Evolutionary conservation across 805 yeast genomes (phyloP), one percentile per base, ranked within the genome.

Genomic region (Zygoascus ofunaensis): DNA sequence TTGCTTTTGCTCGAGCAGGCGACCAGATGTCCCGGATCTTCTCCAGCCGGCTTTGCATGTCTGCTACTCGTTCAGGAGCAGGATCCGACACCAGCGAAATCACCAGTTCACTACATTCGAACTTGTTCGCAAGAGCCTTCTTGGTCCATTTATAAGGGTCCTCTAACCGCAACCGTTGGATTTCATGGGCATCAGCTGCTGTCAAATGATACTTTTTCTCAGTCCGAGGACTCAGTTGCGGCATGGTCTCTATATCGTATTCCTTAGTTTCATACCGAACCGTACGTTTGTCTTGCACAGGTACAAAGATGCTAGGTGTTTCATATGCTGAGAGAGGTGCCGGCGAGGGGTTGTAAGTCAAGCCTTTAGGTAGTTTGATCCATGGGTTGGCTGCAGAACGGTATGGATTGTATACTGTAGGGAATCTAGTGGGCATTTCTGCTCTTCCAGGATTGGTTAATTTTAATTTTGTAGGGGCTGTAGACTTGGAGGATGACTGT

Each of bases 251-350:
- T 2, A 48, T 56, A 34, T 51, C 50, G 44, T 39, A 48, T n/a
- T 48, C 43, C 43, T 53, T 39, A 7, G 50, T 43, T 26, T 61
- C 68, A 49, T 51, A 55, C 22, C 47, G 37, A 2, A 60, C 63
- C 43, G 70, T 68, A 52, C 92, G 72, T 36, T 78, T 76, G 56
- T 83, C 86, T 35, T 61, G 63, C 4, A 64, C 51, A 8, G 92
- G 87, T 45, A 85, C 61, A 59, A 85, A 85, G 2, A 79, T 77
- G 42, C 70, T 70, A 15, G 94, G 94, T 2, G 92, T 80, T 59
- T 66, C 73, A 61, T 49, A 61, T 46, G 61, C 76, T 10, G 73
- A 63, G 22, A 80, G 70, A 12, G 82, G 73, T 2, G 89, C 74
- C 20, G 87, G 87, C 35, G 86, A 73, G 17, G 79, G 80, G 50